Evolutionary conservation across 441 rosid genomes (phyloP).

Genomic region (Pelargonium fulgidum): DNA sequence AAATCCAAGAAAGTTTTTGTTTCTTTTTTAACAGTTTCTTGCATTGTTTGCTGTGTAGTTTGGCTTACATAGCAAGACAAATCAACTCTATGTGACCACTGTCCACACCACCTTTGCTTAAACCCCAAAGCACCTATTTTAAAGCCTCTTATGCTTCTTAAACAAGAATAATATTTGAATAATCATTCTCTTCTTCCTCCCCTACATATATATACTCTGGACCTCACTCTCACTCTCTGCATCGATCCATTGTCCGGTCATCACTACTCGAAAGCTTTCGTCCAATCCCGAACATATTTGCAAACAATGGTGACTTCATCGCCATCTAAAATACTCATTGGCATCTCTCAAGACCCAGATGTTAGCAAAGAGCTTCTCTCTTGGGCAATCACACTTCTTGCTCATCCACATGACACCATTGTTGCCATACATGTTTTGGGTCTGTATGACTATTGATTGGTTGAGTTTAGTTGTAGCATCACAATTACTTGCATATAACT

Average conservation of each 20-base stretch:
- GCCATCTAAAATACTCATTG: conserved; percentile 56
- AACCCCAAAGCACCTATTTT: conserved; percentile 60
- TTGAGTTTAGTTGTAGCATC: not conserved
- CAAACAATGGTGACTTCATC: conserved; percentile 31
- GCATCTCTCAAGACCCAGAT: conserved; percentile 50
- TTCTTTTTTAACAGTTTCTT: not conserved
- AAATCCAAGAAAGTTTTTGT: conserved; percentile 6
- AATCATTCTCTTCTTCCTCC: conserved; percentile 37
- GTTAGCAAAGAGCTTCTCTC: conserved; percentile 59
- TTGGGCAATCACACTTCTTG: conserved; percentile 70
- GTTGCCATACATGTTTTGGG: conserved; percentile 73
- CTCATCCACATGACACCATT: conserved; percentile 59
- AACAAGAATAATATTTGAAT: conserved; percentile 44
- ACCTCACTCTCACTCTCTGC: not conserved
- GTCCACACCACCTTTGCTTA: conserved; percentile 63
- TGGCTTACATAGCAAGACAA: conserved; percentile 46
- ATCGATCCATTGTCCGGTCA: too few species aligned
- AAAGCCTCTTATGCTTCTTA: conserved; percentile 39
- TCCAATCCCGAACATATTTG: too few species aligned
- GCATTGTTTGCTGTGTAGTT: not conserved
- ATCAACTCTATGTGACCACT: conserved; percentile 24
- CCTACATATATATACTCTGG: conserved; percentile 12
- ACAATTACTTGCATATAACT: not conserved
- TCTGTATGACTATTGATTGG: conserved; percentile 15
- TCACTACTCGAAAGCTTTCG: too few species aligned